phyloP scores from a whole-genome alignment of 257 asterid genomes.

The Osmanthus fragrans region DNA sequence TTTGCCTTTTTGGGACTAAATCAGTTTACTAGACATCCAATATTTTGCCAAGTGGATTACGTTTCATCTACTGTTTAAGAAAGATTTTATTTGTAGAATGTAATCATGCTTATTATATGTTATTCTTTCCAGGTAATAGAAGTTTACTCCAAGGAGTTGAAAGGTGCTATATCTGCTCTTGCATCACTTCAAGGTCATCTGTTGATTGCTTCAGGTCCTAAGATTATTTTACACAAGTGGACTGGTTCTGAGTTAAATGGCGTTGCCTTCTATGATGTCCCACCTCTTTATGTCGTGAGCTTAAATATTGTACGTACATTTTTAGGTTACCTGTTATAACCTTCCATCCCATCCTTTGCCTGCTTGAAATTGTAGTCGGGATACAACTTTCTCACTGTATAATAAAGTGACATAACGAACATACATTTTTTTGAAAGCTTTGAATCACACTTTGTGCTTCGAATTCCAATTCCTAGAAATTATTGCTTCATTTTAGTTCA shows the following conservation, averaged over 20 bases:
- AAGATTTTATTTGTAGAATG: conserved; percentile 14
- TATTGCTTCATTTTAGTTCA: conserved; percentile 12
- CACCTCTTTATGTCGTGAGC: conserved; percentile 99
- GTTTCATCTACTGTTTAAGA: conserved; percentile 19
- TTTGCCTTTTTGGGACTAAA: conserved; percentile 13
- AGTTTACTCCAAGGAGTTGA: conserved; percentile 88
- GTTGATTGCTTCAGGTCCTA: conserved; percentile 95
- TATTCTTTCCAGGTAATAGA: conserved; percentile 70
- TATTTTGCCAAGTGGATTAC: conserved; percentile 16
- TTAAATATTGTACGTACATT: conserved; percentile 73
- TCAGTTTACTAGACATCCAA: conserved; percentile 20
- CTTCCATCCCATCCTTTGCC: conserved; percentile 6
- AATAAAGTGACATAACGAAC: neutral
- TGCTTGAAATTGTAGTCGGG: conserved; percentile 11
- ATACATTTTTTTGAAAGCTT: conserved; percentile 1
- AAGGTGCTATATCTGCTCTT: conserved; percentile 98
- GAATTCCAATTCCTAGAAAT: conserved; percentile 2
- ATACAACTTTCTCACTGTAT: neutral
- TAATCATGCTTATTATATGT: conserved; percentile 6
- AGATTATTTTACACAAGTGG: conserved; percentile 91
- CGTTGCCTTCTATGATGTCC: conserved; percentile 86
- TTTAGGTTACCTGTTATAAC: neutral
- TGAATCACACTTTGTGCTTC: conserved; percentile 4
- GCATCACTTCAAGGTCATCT: conserved; percentile 96
- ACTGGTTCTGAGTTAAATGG: conserved; percentile 90